Conservation (phyloP, 2,329 filamentous ascomycete species). For the Pseudomassariella vexata region DNA sequence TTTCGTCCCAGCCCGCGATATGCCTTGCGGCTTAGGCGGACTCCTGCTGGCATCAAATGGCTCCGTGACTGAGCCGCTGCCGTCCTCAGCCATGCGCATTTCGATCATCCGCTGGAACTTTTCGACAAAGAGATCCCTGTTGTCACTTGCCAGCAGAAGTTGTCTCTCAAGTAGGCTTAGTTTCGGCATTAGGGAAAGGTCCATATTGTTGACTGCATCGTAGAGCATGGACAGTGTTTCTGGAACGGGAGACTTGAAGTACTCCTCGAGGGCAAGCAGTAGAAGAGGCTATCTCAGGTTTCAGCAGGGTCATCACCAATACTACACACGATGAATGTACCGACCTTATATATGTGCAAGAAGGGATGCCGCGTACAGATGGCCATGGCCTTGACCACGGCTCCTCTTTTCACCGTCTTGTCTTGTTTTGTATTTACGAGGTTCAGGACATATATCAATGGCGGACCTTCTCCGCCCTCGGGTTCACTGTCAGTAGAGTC, state of each 20-base stretch:
- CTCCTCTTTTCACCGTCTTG: constrained; percentile 85
- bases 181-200: constrained; percentile 85
- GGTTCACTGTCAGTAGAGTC: constrained; percentile 49
- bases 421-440: constrained; percentile 98
- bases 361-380: constrained; percentile 98
- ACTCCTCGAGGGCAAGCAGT: constrained; percentile 87
- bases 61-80: constrained; percentile 35
- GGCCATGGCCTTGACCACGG: constrained; percentile 96
- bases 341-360: constrained; percentile 96
- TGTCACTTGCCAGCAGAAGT: constrained; percentile 83
- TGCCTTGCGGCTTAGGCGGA: constrained; percentile 39
- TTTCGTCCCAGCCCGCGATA: constrained; percentile 58
- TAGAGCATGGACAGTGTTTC: constrained; percentile 87
- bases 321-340: constrained; percentile 2
- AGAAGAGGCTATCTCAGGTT: constrained; percentile 75
- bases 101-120: constrained; percentile 96
- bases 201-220: constrained; percentile 92
- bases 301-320: no score
- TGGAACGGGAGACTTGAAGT: constrained; percentile 85
- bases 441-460: constrained; percentile 94
- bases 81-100: constrained; percentile 67
- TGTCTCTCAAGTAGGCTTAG: constrained; percentile 79
- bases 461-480: constrained; percentile 74
- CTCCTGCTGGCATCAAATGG: constrained; percentile 42
- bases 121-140: constrained; percentile 93